Evolutionary conservation across 169 alveolate genomes (phyloP).

Genomic region (Babesia gibsoni): DNA sequence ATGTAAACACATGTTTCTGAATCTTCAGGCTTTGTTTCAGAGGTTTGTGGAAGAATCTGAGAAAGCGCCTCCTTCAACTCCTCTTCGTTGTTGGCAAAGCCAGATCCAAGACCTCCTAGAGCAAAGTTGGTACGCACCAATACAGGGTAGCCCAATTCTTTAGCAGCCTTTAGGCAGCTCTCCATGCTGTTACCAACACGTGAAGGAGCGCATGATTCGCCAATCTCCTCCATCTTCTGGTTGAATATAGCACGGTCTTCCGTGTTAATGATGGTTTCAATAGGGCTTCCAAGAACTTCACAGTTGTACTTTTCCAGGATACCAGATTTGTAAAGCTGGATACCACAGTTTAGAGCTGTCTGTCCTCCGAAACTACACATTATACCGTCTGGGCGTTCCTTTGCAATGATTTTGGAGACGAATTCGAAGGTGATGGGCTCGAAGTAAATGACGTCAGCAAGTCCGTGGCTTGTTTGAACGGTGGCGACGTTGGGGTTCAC

Average conservation of each 20-base stretch:
- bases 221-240: constrained; percentile 77
- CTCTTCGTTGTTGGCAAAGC: constrained; percentile 79
- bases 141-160: constrained; percentile 83
- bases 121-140: constrained; percentile 84
- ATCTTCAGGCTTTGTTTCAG: background rate
- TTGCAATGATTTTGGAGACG: constrained; percentile 76
- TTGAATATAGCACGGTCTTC: constrained; percentile 84
- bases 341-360: constrained; percentile 87
- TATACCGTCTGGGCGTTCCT: constrained; percentile 85
- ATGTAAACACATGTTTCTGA: constrained; percentile 72
- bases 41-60: constrained; percentile 20
- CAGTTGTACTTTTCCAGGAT: constrained; percentile 75
- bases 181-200: constrained; percentile 68
- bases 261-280: constrained; percentile 79
- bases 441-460: constrained; percentile 81
- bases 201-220: constrained; percentile 82
- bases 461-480: constrained; percentile 83
- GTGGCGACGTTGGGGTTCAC: constrained; percentile 89
- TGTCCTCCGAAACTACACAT: constrained; percentile 88
- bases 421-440: constrained; percentile 84
- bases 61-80: constrained; percentile 67
- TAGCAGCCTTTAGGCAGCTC: constrained; percentile 76
- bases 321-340: constrained; percentile 74
- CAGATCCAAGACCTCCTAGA: constrained; percentile 80
- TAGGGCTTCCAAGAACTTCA: constrained; percentile 70